These are phyloP conservation scores for Schizothecium vesticola DNA, from an alignment of 495 filamentous ascomycete genomes.

Conservation along the genomic window DNA sequence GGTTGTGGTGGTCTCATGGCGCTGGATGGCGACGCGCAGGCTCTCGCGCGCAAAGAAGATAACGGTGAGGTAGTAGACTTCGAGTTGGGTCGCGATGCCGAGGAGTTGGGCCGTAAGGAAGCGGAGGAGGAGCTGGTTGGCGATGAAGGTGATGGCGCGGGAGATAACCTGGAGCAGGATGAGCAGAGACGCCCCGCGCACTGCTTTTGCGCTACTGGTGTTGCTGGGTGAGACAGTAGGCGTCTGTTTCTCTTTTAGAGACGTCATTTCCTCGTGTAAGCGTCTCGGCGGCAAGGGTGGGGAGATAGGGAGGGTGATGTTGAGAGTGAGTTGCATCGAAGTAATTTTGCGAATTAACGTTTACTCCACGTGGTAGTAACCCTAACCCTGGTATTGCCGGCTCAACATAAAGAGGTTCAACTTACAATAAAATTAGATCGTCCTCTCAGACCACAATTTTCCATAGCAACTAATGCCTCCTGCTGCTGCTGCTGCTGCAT, in stretches of 20 bases:
- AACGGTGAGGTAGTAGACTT: slow-evolving; percentile 81
- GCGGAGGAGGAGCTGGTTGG: slow-evolving; percentile 85
- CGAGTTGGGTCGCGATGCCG: slow-evolving; percentile 80
- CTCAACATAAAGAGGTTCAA: no score
- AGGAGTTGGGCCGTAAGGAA: slow-evolving; percentile 77
- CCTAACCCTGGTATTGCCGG: background rate
- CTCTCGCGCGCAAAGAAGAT: slow-evolving; percentile 90
- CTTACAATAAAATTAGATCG: no score
- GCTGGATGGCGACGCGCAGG: slow-evolving; percentile 76
- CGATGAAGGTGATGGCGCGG: slow-evolving; percentile 77
- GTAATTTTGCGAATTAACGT: background rate
- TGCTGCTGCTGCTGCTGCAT: no score
- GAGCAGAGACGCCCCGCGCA: slow-evolving; percentile 69
- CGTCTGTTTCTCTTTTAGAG: background rate
- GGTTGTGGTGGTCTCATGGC: slow-evolving; percentile 49
- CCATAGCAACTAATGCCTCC: no score
- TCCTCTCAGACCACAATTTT: no score
- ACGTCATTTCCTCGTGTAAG: background rate
- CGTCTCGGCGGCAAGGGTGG: background rate
- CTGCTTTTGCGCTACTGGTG: slow-evolving; percentile 22
- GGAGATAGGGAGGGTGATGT: background rate
- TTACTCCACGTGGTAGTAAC: background rate
- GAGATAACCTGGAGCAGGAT: slow-evolving; percentile 82
- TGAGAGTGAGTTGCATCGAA: background rate
- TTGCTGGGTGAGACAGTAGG: background rate